Evolutionary conservation across 352 stramenopile species (phyloP).

Genomic region (Globisporangium yorkense): DNA sequence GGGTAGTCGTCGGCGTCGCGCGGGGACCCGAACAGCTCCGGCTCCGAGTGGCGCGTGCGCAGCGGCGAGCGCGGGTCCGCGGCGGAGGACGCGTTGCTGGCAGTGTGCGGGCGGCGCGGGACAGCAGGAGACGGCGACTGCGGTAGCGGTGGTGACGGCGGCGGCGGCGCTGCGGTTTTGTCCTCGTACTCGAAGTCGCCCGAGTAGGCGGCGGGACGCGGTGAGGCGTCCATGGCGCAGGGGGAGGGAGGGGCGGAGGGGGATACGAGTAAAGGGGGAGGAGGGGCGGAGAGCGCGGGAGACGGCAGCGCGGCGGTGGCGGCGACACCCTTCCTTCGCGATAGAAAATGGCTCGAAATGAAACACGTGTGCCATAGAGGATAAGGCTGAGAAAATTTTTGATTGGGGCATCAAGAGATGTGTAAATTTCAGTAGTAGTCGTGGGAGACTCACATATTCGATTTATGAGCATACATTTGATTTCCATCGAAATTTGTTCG

Average conservation of each 20-base stretch:
- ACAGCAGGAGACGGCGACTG: background rate
- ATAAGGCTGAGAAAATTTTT: no score
- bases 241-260: background rate
- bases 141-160: background rate
- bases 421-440: no score
- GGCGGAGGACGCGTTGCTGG: conserved; percentile 11
- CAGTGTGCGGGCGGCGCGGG: conserved; percentile 9
- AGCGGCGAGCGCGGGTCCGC: conserved; percentile 9
- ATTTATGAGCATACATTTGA: no score
- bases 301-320: background rate
- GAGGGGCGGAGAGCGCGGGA: background rate
- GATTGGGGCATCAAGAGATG: no score
- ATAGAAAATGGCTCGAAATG: no score
- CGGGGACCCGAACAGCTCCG: conserved; percentile 10
- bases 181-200: conserved; percentile 16
- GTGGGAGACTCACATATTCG: no score
- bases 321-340: no score
- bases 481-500: no score
- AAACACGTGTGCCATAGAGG: no score
- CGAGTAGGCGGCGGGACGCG: conserved; percentile 6
- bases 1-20: conserved; percentile 11
- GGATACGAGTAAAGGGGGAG: background rate
- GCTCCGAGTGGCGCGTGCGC: conserved; percentile 13
- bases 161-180: conserved; percentile 12
- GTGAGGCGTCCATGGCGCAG: conserved; percentile 5